A percentile compares a stretch with the other conserved stretches of the same genome.
Evolutionary conservation across 495 filamentous ascomycete species (phyloP).

Genomic region (Aspergillus saccharolyticus): DNA sequence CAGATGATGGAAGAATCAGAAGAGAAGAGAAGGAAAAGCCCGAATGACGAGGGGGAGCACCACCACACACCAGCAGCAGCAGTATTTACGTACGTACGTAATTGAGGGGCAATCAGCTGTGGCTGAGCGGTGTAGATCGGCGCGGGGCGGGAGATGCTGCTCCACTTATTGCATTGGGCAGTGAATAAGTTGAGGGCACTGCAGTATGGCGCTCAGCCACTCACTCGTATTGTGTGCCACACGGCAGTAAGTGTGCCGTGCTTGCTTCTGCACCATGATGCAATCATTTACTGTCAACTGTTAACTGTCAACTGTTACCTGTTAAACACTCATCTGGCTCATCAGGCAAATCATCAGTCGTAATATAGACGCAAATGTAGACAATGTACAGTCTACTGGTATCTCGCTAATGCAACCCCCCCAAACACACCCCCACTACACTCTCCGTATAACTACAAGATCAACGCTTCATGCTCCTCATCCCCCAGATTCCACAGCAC

Average conservation of each 20-base stretch:
- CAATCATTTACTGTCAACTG: no score
- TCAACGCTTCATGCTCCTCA: constrained; percentile 34
- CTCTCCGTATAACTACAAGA: constrained; percentile 18
- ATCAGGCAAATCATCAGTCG: no score
- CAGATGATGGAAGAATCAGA: not conserved
- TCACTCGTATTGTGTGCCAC: not conserved
- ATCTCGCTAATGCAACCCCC: not conserved
- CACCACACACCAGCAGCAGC: no score
- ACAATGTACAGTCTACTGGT: not conserved
- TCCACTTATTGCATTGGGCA: no score
- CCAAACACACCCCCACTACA: not conserved
- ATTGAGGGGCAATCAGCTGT: not conserved
- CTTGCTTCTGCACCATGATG: not conserved
- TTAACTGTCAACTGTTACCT: no score
- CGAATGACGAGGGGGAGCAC: not conserved
- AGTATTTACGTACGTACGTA: not conserved
- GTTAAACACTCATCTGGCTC: no score
- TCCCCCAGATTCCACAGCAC: constrained; percentile 32
- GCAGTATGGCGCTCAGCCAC: not conserved
- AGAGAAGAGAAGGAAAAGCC: not conserved
- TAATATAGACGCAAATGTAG: no score
- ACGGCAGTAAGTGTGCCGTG: not conserved
- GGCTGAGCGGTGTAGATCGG: not conserved
- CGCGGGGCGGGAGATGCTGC: no score
- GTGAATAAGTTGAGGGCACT: no score